These are phyloP conservation scores for Niebla homalea DNA, from an alignment of 495 filamentous ascomycete species.

Conservation along the genomic window DNA sequence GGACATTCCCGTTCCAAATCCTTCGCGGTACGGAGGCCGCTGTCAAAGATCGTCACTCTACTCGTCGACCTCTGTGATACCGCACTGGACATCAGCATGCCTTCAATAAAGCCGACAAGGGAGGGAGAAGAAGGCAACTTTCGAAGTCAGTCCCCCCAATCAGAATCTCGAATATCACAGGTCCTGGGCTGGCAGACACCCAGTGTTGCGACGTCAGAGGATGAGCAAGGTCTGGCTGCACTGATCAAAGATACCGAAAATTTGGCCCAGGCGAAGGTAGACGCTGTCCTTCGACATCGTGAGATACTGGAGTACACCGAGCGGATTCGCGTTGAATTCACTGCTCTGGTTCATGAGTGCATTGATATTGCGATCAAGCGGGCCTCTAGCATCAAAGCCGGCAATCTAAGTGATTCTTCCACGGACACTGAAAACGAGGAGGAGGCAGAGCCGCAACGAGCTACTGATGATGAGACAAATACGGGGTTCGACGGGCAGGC, in stretches of 20 bases:
- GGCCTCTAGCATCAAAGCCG: conserved; percentile 74
- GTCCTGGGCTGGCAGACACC: conserved; percentile 94
- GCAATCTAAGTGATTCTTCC: conserved; percentile 66
- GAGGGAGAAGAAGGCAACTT: conserved; percentile 49
- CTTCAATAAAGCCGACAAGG: conserved; percentile 73
- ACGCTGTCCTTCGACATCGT: conserved; percentile 80
- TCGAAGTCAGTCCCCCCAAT: conserved; percentile 86
- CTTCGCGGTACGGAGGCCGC: conserved; percentile 78
- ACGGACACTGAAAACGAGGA: conserved; percentile 34
- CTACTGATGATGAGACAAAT: conserved; percentile 21
- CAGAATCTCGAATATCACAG: conserved; percentile 82
- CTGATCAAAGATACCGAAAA: conserved; percentile 79
- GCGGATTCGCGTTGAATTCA: conserved; percentile 85
- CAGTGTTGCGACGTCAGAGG: conserved; percentile 69
- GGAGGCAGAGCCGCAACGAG: conserved; percentile 21
- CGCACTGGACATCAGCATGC: conserved; percentile 83
- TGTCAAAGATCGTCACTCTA: conserved; percentile 85
- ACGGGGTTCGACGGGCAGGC: conserved; percentile 25
- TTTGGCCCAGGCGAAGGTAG: conserved; percentile 73
- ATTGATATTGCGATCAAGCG: conserved; percentile 85
- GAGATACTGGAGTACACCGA: conserved; percentile 93
- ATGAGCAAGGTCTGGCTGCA: conserved; percentile 81
- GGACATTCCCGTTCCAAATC: conserved; percentile 62
- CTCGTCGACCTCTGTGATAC: conserved; percentile 94
- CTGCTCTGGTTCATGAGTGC: conserved; percentile 82